Evolutionary conservation across 129 eudicot genomes (phyloP).

Genomic region (Tagetes erecta): DNA sequence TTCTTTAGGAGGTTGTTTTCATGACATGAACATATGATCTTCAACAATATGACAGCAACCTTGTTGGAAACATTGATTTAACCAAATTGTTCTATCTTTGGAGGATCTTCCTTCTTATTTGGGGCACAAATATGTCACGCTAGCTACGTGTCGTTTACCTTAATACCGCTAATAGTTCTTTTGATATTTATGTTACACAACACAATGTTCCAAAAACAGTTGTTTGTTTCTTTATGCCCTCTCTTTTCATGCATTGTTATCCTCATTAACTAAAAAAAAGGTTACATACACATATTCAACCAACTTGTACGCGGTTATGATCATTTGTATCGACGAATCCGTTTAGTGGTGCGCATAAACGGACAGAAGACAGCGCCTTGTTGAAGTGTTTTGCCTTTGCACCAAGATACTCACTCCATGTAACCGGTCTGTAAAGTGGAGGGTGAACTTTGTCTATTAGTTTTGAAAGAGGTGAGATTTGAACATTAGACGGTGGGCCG

Average conservation of each 20-base stretch:
- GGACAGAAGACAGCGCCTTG: conserved; percentile 66
- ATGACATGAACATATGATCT: too few relatives aligned
- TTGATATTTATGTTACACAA: neutral
- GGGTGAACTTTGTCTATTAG: conserved; percentile 59
- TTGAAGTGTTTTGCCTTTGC: conserved; percentile 69
- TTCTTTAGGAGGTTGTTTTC: too few relatives aligned
- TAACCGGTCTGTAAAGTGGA: conserved; percentile 64
- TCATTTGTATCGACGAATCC: conserved; percentile 54
- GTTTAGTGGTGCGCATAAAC: conserved; percentile 43
- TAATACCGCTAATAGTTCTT: conserved; percentile 23
- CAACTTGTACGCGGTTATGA: conserved; percentile 46
- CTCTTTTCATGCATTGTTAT: conserved; percentile 27
- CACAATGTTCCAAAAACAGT: conserved; percentile 36
- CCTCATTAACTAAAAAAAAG: neutral
- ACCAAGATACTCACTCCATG: conserved; percentile 86
- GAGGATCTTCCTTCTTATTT: conserved; percentile 53
- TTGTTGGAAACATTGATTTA: conserved; percentile 37
- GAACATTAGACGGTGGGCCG: conserved; percentile 61
- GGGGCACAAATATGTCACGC: conserved; percentile 42
- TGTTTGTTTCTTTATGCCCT: conserved; percentile 14
- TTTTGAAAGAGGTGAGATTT: conserved; percentile 59
- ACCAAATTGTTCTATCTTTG: conserved; percentile 32
- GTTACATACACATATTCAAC: conserved; percentile 14
- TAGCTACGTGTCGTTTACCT: conserved; percentile 31
- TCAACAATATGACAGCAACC: neutral